Conservation (phyloP, 805 yeast genomes). For the Kluyveromyces wickerhamii region DNA sequence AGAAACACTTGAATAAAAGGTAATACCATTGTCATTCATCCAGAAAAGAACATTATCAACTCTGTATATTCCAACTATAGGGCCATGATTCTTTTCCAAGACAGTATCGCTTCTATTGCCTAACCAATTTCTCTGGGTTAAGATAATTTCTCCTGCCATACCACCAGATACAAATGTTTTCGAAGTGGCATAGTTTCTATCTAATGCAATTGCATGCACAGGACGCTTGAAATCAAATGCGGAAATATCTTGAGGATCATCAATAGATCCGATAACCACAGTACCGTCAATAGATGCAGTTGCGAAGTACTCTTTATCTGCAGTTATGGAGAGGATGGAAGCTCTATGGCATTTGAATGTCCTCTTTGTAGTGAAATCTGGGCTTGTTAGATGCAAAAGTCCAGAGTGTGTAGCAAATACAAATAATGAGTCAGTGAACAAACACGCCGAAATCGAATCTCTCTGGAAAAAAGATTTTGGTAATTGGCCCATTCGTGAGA, state of each 20-base stretch:
- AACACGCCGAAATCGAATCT: constrained; percentile 72
- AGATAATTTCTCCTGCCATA: constrained; percentile 71
- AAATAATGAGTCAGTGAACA: constrained; percentile 50
- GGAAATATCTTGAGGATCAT: constrained; percentile 51
- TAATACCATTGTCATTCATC: constrained; percentile 78
- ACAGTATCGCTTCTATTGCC: constrained; percentile 68
- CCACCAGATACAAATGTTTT: constrained; percentile 81
- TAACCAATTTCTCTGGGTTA: constrained; percentile 78
- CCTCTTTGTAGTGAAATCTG: constrained; percentile 53
- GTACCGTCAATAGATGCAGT: constrained; percentile 94
- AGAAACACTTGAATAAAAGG: constrained; percentile 51
- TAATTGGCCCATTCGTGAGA: constrained; percentile 57
- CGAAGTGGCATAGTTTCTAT: constrained; percentile 53
- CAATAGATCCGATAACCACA: constrained; percentile 67
- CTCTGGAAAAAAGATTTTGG: constrained; percentile 63
- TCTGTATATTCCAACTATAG: constrained; percentile 60
- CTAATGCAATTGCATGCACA: constrained; percentile 76
- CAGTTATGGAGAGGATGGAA: constrained; percentile 57
- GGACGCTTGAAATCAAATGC: constrained; percentile 85
- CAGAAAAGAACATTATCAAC: constrained; percentile 64
- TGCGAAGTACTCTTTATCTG: constrained; percentile 70
- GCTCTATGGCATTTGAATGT: constrained; percentile 82
- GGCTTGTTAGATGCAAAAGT: constrained; percentile 54
- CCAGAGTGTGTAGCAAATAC: constrained; percentile 92
- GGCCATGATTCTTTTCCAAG: constrained; percentile 54